Base-by-base conservation (phyloP, 768 basidiomycete genomes). In the Naganishia friedmannii region DNA sequence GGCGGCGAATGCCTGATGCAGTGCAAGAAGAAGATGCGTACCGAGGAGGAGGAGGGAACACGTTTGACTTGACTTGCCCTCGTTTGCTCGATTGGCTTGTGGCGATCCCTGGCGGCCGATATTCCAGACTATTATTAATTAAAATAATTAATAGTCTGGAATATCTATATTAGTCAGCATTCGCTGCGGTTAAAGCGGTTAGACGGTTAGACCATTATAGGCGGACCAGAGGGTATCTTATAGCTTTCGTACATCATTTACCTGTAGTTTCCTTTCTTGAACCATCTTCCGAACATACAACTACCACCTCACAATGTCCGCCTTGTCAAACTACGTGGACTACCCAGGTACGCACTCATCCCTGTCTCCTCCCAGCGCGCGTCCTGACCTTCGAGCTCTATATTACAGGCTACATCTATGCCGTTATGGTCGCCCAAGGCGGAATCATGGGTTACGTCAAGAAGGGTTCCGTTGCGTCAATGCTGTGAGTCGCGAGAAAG, bases 361-460 rank as follows among this genome's bases (percentile, higher is more conserved):
- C 42, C 21, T 6, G 53, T 12, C 7, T 23, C 17, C 28, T n/a
- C 23, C 1, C n/a, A 26, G 34, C 34, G 34, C 12, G 23, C 34
- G 28, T 19, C 21, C 21, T 34, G 8, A 8, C 4, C 21, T 10
- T 15, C 56, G 13, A 32, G 19, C 42, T 23, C 23, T 15, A 32
- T 48, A n/a, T 31, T 31, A 8, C 21, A 70, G 69, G 70, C 32
- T 70, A 70, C 45, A 65, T 70, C 32, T 70, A 56, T 39, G 70
- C 70, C 54, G 65, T 48, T 31, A 42, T 70, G 37, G 65, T 70
- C 17, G 70, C 70, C 2, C 60, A 65, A 28, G 70, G 70, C 15
- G 69, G 75, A 10, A 7, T 51, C 3, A 70, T 74, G 28, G 75
- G 75, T 2, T 75, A 71, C 65, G 34, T 75, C 51, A 71, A 70